Percentiles rank a stretch among this genome's conserved stretches.
Evolutionary conservation across 2,329 filamentous ascomycete species (phyloP).

Genomic region (Teratosphaeria nubilosa): DNA sequence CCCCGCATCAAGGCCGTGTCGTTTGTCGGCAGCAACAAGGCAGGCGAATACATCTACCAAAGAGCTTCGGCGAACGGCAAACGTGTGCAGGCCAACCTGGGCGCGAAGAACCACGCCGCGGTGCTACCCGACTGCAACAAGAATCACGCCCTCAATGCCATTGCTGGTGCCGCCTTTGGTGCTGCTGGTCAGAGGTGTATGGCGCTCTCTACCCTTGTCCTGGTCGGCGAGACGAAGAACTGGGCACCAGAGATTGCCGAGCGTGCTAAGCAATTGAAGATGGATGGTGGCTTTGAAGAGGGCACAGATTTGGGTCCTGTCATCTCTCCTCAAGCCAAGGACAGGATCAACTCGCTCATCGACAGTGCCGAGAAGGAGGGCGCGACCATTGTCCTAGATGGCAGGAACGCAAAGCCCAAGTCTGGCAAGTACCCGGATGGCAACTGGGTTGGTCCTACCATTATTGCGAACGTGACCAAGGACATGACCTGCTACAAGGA

Average conservation of each 20-base stretch:
- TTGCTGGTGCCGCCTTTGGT: constrained; percentile 74
- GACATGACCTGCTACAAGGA: constrained; percentile 77
- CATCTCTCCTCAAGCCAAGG: constrained; percentile 68
- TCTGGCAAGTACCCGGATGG: constrained; percentile 1
- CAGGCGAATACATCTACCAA: constrained; percentile 75
- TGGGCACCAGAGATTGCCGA: constrained; percentile 73
- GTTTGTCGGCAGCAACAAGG: constrained; percentile 81
- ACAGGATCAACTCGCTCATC: constrained; percentile 67
- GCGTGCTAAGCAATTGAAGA: constrained; percentile 59
- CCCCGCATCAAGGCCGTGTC: constrained; percentile 76
- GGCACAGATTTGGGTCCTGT: constrained; percentile 74
- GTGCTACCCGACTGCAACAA: constrained; percentile 81
- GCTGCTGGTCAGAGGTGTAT: constrained; percentile 80
- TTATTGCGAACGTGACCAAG: constrained; percentile 70
- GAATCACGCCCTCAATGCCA: constrained; percentile 78
- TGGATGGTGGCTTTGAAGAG: constrained; percentile 72
- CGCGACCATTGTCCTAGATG: constrained; percentile 72
- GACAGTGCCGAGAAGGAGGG: constrained; percentile 69
- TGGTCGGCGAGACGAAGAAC: constrained; percentile 74
- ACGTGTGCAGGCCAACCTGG: constrained; percentile 78
- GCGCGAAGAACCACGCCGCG: constrained; percentile 80
- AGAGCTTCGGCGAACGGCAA: constrained; percentile 76
- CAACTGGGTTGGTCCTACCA: constrained; percentile 73
- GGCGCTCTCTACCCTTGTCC: constrained; percentile 72
- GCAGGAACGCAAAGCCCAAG: constrained; percentile 43